Evolutionary conservation across 202 grass and related monocot species (phyloP), one percentile per base, ranked within the genome.

Genomic region (Schoenoplectus tabernaemontani): DNA sequence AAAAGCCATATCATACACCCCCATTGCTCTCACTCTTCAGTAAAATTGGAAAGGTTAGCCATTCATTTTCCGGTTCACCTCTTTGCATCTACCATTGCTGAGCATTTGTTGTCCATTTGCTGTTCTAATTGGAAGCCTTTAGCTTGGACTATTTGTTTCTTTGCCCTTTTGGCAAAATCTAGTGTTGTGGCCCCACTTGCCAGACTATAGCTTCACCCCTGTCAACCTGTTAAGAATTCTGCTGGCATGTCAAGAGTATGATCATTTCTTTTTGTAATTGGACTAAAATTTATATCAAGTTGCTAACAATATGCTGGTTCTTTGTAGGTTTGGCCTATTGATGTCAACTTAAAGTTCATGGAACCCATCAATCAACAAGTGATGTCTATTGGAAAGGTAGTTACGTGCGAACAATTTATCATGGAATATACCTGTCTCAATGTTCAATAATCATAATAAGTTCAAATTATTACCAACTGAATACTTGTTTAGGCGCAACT

Each of bases 251-350:
- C 11, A 17, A 42, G 38, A 26, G 7, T 34, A 72, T 84, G 54
- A 28, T 30, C 51, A 53, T 84, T 84, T 37, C 30, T 66, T 19
- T 57, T 28, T 78, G 26, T 38, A 30, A 16, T n/a, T 28, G 17
- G 28, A 28, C 28, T 28, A 28, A 28, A 28, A 46, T 60, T 5
- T 4, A 6, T 46, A 50, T 75, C 3, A 36, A 75, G 70, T 16
- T 74, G 46, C 28, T 34, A 54, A 75, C 54, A 24, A 32, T 51
- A 57, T 72, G 10, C 77, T 58, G 51, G 53, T 84, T 83, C 7
- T 83, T 65, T 92, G 81, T 77, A 99, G 96, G 92, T 99, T 75
- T 99, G 96, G 96, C 92, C 96, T 53, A 77, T 99, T 84, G 90
- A 91, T 79, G 61, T 99, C 41, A 91, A 95, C 34, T 82, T 99